Percentiles rank a stretch among this genome's conserved stretches.
These are phyloP conservation scores for Solanum ahanhuiri DNA, from an alignment of 257 asterid genomes.

Conservation along the genomic window DNA sequence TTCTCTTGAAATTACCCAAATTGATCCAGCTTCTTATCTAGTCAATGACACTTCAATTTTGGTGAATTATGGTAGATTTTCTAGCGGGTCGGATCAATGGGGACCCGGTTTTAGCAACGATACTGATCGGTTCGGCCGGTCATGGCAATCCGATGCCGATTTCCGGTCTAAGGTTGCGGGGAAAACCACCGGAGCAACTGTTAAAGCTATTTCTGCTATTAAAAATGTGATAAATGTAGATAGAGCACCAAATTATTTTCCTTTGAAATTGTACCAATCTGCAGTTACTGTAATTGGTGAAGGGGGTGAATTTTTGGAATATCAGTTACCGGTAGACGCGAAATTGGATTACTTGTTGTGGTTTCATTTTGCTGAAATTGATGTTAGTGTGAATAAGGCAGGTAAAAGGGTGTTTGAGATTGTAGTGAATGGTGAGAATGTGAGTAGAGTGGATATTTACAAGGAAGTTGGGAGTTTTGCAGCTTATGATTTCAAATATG, in stretches of 20 bases:
- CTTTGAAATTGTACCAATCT: conserved; percentile 62
- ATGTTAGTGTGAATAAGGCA: conserved; percentile 54
- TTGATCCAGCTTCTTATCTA: conserved; percentile 44
- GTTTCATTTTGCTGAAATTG: conserved; percentile 94
- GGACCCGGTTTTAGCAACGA: conserved; percentile 89
- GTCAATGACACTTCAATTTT: conserved; percentile 18
- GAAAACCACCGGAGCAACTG: conserved; percentile 20
- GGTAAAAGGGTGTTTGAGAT: conserved; percentile 91
- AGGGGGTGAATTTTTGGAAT: conserved; percentile 57
- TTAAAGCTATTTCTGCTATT: conserved; percentile 57
- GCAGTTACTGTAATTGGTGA: conserved; percentile 42
- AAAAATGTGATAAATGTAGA: conserved; percentile 35
- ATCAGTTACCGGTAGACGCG: conserved; percentile 62
- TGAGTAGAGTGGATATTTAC: conserved; percentile 66
- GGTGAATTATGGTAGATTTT: conserved; percentile 76
- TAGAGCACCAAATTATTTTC: conserved; percentile 65
- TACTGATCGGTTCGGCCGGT: conserved; percentile 62
- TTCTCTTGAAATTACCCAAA: conserved; percentile 46
- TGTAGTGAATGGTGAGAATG: conserved; percentile 57
- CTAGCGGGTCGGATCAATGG: conserved; percentile 85
- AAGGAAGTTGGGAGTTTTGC: conserved; percentile 73
- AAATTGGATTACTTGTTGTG: conserved; percentile 76
- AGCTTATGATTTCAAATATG: conserved; percentile 66
- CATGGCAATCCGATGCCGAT: conserved; percentile 66
- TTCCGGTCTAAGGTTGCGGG: conserved; percentile 19